Evolutionary conservation across 352 stramenopile species (phyloP).

Genomic region (Peronospora farinosa): DNA sequence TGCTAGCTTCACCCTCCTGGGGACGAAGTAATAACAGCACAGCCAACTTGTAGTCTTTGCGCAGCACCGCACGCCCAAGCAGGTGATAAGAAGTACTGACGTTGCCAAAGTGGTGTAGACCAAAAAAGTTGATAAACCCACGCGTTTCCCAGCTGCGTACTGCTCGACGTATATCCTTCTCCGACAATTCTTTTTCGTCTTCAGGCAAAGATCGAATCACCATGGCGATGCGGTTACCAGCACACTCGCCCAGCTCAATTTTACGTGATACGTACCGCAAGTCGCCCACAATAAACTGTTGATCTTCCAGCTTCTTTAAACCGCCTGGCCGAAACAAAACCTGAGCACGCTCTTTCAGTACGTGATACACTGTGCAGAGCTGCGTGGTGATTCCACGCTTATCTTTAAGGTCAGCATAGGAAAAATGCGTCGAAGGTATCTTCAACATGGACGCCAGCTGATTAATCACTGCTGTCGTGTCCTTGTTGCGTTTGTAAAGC

Average conservation of each 20-base stretch:
- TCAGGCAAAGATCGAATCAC: conserved; percentile 85
- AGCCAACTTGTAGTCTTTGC: conserved; percentile 90
- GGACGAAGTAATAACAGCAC: conserved; percentile 89
- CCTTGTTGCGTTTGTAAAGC: conserved; percentile 95
- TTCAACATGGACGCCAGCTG: conserved; percentile 71
- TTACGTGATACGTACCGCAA: conserved; percentile 87
- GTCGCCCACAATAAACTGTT: conserved; percentile 86
- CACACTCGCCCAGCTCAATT: conserved; percentile 82
- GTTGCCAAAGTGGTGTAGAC: conserved; percentile 92
- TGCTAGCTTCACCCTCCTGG: conserved; percentile 75
- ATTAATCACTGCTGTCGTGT: conserved; percentile 82
- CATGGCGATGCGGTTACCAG: conserved; percentile 91
- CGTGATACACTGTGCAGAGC: conserved; percentile 88
- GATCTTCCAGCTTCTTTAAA: conserved; percentile 48
- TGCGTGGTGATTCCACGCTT: conserved; percentile 94
- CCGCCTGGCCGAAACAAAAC: conserved; percentile 32
- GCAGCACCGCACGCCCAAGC: conserved; percentile 89
- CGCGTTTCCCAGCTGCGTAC: conserved; percentile 44
- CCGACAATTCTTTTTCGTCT: conserved; percentile 41
- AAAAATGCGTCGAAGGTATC: conserved; percentile 64
- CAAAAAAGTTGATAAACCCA: conserved; percentile 97
- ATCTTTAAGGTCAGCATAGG: conserved; percentile 94
- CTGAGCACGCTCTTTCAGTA: conserved; percentile 58
- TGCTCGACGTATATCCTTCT: conserved; percentile 26
- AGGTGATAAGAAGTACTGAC: conserved; percentile 67